Evolutionary conservation across 106 monocot species (phyloP).

Genomic region (Agapanthus africanus): DNA sequence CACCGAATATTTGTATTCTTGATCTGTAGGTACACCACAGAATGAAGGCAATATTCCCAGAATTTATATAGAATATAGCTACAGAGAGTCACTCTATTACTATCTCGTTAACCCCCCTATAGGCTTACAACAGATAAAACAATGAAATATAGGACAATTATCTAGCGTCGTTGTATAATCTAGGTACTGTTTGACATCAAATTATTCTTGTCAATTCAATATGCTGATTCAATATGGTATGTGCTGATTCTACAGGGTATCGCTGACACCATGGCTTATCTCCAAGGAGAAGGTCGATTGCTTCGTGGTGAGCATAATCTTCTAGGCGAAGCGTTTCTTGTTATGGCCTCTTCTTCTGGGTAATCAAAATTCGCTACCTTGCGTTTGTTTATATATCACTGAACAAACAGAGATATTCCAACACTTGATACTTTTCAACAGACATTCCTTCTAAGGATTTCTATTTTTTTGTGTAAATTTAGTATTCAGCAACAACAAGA

Average conservation of each 20-base stretch:
- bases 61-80: too few relatives aligned
- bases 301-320: conserved; percentile 94
- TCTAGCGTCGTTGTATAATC: neutral
- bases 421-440: too few relatives aligned
- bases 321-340: conserved; percentile 92
- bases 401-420: neutral
- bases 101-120: neutral
- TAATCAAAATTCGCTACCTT: conserved; percentile 26
- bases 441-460: conserved; percentile 1
- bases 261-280: conserved; percentile 89
- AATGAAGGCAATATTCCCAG: too few relatives aligned
- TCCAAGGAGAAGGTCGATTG: conserved; percentile 71
- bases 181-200: neutral
- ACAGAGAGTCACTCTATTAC: neutral
- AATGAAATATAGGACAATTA: neutral
- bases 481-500: conserved; percentile 92
- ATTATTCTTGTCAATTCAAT: neutral
- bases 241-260: conserved; percentile 51
- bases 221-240: conserved; percentile 38
- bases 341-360: conserved; percentile 94
- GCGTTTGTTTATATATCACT: neutral
- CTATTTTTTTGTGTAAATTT: conserved; percentile 9
- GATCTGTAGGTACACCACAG: too few relatives aligned
- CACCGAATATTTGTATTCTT: too few relatives aligned
- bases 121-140: neutral